phyloP scores from a whole-genome alignment of 108 stramenopile species.

The Aurantiochytrium sp. region DNA sequence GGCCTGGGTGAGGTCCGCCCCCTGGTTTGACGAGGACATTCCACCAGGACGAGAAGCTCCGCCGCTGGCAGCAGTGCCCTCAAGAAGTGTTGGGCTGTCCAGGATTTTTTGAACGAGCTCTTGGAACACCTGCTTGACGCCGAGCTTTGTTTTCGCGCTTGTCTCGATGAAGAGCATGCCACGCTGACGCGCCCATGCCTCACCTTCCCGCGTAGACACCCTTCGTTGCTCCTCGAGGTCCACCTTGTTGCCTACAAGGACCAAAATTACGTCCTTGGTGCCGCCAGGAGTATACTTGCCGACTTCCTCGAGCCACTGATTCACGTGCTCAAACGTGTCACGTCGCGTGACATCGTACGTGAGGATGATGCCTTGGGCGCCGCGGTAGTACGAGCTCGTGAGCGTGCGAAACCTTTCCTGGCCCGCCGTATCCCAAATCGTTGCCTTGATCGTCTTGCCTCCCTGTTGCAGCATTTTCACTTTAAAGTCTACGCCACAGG shows the following conservation, averaged over 20 bases:
- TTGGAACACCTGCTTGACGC: constrained; percentile 81
- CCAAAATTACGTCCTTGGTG: constrained; percentile 87
- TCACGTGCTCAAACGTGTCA: constrained; percentile 94
- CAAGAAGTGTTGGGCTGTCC: constrained; percentile 82
- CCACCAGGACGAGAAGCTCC: neutral
- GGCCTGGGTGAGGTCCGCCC: neutral
- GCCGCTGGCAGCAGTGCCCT: constrained; percentile 62
- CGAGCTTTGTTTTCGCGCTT: constrained; percentile 60
- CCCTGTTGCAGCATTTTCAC: constrained; percentile 49
- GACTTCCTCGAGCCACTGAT: constrained; percentile 94
- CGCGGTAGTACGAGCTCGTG: constrained; percentile 92
- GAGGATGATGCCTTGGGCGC: constrained; percentile 97
- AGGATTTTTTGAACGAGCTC: constrained; percentile 93
- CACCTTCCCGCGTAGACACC: constrained; percentile 27
- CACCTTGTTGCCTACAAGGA: constrained; percentile 94
- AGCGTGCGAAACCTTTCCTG: constrained; percentile 98
- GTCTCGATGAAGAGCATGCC: constrained; percentile 34
- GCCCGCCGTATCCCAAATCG: constrained; percentile 57
- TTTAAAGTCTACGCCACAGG: constrained; percentile 96
- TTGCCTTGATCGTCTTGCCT: constrained; percentile 28
- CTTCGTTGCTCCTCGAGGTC: constrained; percentile 54
- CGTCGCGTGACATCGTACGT: constrained; percentile 89
- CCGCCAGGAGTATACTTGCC: constrained; percentile 85
- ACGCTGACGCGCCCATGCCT: constrained; percentile 16
- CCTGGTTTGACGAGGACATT: neutral